Percentiles rank a stretch among this genome's conserved stretches.
These are phyloP conservation scores for Porogramme epimiltina DNA, from an alignment of 1,284 basidiomycete species.

Conservation along the genomic window DNA sequence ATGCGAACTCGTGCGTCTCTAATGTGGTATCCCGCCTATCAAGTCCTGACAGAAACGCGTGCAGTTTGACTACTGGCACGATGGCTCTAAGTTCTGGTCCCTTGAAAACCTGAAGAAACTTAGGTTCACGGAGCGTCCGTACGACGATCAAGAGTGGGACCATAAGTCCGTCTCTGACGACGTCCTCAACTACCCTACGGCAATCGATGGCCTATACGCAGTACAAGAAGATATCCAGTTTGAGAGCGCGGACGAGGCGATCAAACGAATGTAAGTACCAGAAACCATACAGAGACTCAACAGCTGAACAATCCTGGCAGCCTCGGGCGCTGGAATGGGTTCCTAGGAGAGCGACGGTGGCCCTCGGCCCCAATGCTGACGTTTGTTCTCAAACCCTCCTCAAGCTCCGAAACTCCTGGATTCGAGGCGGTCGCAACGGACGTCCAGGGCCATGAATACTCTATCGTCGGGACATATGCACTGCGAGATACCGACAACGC, in stretches of 20 bases:
- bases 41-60: background rate
- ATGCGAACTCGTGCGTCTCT: constrained; percentile 29
- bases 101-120: background rate
- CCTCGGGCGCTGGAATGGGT: constrained; percentile 15
- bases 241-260: constrained; percentile 11
- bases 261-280: constrained; percentile 8
- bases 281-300: background rate
- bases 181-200: constrained; percentile 22
- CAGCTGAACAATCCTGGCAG: background rate
- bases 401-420: background rate
- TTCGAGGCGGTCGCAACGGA: constrained; percentile 1
- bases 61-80: constrained; percentile 16
- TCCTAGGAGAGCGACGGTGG: background rate
- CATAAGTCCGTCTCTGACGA: constrained; percentile 16
- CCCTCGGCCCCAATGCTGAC: constrained; percentile 5
- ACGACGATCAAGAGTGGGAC: constrained; percentile 10
- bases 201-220: background rate
- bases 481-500: background rate
- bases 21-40: background rate
- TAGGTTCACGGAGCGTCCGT: background rate
- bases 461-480: background rate
- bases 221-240: background rate
- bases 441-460: background rate
- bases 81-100: constrained; percentile 1
- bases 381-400: constrained; percentile 4